Conservation (phyloP, 2,329 filamentous ascomycete species). For the Aspergillus sclerotialis region DNA sequence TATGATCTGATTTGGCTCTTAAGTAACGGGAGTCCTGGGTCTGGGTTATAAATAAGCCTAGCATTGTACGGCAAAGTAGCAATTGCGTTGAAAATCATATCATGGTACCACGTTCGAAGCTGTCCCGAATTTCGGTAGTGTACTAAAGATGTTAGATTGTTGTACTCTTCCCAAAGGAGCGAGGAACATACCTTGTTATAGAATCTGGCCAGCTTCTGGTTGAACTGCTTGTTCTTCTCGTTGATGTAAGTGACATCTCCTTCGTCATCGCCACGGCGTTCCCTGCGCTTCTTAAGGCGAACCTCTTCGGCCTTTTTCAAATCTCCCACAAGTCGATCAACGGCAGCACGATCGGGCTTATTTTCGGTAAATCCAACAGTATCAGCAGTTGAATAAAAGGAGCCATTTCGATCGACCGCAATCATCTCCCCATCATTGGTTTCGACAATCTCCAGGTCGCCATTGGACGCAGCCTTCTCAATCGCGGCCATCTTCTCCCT, state of each 20-base stretch:
- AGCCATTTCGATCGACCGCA: conserved; percentile 83
- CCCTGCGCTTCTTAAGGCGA: conserved; percentile 75
- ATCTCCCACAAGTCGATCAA: conserved; percentile 82
- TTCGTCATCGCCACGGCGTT: conserved; percentile 74
- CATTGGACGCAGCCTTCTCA: conserved; percentile 74
- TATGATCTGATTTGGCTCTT: conserved; percentile 47
- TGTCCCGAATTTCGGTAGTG: conserved; percentile 92
- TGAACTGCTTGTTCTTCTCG: conserved; percentile 99
- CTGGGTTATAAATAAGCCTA: no score
- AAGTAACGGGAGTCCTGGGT: no score
- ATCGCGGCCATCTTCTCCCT: conserved; percentile 78
- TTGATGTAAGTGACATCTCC: conserved; percentile 98
- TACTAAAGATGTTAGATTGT: conserved; percentile 48
- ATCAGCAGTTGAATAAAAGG: conserved; percentile 84
- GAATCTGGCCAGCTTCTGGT: conserved; percentile 90
- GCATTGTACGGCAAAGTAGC: neutral
- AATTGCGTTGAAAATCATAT: conserved; percentile 52
- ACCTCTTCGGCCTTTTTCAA: conserved; percentile 82
- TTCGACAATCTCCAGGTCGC: conserved; percentile 87
- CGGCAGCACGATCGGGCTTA: conserved; percentile 76
- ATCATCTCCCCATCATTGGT: conserved; percentile 92
- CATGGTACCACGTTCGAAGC: conserved; percentile 94
- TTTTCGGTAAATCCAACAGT: conserved; percentile 74
- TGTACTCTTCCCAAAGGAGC: no score
- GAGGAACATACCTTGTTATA: conserved; percentile 71